Base-by-base conservation (phyloP, 2,329 filamentous ascomycete species). In the Acrocalymma vagum region DNA sequence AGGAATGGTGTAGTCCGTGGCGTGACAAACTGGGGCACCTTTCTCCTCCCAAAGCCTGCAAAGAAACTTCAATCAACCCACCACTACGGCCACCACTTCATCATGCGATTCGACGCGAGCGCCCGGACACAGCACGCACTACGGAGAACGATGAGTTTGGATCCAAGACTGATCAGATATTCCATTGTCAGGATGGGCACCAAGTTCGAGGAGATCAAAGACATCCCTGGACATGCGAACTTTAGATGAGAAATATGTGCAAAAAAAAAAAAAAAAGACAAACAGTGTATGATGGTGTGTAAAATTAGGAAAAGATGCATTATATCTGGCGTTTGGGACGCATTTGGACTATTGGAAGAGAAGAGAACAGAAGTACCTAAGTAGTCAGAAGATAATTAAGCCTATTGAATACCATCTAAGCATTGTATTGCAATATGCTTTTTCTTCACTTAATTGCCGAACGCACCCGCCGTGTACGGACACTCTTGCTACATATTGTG, bases 21-120 rank as follows among this genome's bases (percentile, higher is more conserved):
- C 67, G 81, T 95, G 66, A 86, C 86, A 58, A 99, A 99, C 80
- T 99, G 94, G 94, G 94, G 94, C 67, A 82, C 88, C 58, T 96
- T 94, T 75, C 80, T 86, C 31, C 86, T 99, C 13, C 93, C 94
- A 31, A 87, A 85, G 56, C 84, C 90, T 48, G 80, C 86, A 44
- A 86, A 85, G 48, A 86, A 87, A 66, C 86, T 95, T 72, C 91
- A 96, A 74, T 84, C 87, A 58, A 85, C 84, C 55, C 87, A 97
- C 80, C 83, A 83, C 53, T 82, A 85, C 57, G 94, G 94, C 39
- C 92, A 97, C 77, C 95, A 99, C 80, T 99, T 99, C 72, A 88
- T 95, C 65, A 89, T 99, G 88, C 89, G 94, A 60, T 99, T 96
- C 78, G 94, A 99, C 71, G 77, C 87, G 41, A 87, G 85, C 45